A percentile compares a stretch with the other conserved stretches of the same genome.
Conservation (phyloP, 345 rosid genomes). For the Arabis alpina region DNA sequence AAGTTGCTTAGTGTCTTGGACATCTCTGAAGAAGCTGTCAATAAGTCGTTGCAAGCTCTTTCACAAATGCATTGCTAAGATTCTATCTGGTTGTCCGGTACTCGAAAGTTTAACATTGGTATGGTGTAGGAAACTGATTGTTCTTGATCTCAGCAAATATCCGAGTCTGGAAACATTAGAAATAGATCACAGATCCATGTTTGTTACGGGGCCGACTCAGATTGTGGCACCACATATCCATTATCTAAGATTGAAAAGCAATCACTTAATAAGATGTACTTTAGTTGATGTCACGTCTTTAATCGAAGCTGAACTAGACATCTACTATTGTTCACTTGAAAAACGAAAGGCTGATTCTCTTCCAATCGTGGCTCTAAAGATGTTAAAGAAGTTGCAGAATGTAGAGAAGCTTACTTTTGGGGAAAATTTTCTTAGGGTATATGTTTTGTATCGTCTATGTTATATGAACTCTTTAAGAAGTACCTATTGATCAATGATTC, state of each 20-base stretch:
- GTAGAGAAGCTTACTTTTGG: slow-evolving; percentile 28
- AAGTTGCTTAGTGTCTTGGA: slow-evolving; percentile 18
- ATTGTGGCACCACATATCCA: slow-evolving; percentile 23
- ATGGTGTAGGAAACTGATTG: not conserved
- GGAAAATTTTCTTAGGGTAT: slow-evolving; percentile 10
- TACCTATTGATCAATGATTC: too few relatives aligned
- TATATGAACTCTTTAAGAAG: too few relatives aligned
- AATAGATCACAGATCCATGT: too few relatives aligned
- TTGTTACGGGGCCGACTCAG: too few relatives aligned
- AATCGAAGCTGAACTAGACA: too few relatives aligned
- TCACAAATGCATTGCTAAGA: not conserved
- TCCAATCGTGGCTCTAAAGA: too few relatives aligned
- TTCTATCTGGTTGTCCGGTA: slow-evolving; percentile 17
- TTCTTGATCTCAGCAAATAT: slow-evolving; percentile 19
- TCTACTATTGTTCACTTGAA: too few relatives aligned
- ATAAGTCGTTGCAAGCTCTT: too few relatives aligned
- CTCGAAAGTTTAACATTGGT: not conserved
- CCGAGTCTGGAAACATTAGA: slow-evolving; percentile 4
- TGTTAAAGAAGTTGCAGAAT: not conserved
- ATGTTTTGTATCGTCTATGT: not conserved
- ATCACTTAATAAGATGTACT: not conserved
- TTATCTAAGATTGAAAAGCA: not conserved
- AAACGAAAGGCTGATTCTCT: too few relatives aligned
- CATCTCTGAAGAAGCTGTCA: not conserved
- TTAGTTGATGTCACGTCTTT: slow-evolving; percentile 25